phyloP scores from a whole-genome alignment of 768 basidiomycete genomes.

The Boletus reticuloceps region DNA sequence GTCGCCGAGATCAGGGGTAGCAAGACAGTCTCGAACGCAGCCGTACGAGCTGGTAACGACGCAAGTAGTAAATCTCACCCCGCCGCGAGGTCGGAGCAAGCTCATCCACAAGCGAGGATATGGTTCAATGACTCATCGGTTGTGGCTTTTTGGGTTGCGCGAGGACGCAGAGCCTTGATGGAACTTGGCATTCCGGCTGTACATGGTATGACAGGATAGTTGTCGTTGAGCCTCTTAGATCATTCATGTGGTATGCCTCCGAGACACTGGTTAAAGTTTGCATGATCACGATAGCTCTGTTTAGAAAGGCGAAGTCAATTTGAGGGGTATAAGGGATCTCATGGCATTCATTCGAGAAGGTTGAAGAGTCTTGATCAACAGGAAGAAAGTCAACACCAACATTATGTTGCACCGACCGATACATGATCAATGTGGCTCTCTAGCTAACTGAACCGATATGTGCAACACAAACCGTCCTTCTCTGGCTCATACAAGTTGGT shows the following conservation, averaged over 20 bases:
- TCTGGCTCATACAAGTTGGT: too few relatives aligned
- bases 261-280: not conserved
- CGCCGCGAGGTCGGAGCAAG: slow-evolving; percentile 1
- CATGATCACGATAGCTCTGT: not conserved
- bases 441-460: too few relatives aligned
- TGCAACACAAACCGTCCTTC: too few relatives aligned
- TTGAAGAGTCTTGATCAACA: too few relatives aligned
- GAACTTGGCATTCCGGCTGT: slow-evolving; percentile 45
- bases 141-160: slow-evolving; percentile 48
- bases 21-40: not conserved
- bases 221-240: not conserved
- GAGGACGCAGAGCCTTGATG: slow-evolving; percentile 49
- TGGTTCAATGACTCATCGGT: slow-evolving; percentile 55
- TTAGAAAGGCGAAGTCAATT: not conserved
- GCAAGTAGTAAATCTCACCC: slow-evolving; percentile 11
- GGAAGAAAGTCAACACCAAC: not conserved
- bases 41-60: slow-evolving; percentile 13
- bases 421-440: too few relatives aligned
- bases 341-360: not conserved
- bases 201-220: slow-evolving; percentile 40
- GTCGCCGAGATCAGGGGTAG: not conserved
- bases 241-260: not conserved
- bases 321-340: too few relatives aligned
- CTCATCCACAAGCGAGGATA: slow-evolving; percentile 16
- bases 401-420: not conserved